A percentile compares a stretch with the other conserved stretches of the same genome.
phyloP scores from a whole-genome alignment of 2,329 filamentous ascomycete genomes.

The Huntiella omanensis region DNA sequence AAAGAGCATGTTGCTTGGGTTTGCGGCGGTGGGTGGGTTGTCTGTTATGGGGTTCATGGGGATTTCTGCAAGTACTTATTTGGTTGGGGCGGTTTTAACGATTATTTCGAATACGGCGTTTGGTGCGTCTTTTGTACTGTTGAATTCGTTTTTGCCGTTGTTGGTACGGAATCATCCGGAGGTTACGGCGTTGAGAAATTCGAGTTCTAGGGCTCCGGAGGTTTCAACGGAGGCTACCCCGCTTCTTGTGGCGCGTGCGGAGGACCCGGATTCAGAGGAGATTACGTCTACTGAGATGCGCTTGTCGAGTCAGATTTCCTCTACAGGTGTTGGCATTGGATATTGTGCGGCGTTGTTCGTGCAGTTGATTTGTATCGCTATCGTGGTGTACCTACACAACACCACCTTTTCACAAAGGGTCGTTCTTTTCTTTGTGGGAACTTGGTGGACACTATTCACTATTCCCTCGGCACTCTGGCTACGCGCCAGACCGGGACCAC shows the following conservation, averaged over 20 bases:
- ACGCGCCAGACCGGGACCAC: conserved; percentile 72
- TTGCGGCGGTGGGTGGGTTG: conserved; percentile 63
- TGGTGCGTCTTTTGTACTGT: conserved; percentile 80
- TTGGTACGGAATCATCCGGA: conserved; percentile 70
- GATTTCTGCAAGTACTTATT: conserved; percentile 53
- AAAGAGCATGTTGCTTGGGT: conserved; percentile 71
- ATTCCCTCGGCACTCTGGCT: conserved; percentile 78
- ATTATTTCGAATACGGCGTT: conserved; percentile 88
- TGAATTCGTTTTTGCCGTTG: conserved; percentile 88
- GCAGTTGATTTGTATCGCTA: conserved; percentile 61
- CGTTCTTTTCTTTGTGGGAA: conserved; percentile 68
- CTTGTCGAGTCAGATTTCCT: conserved; percentile 78
- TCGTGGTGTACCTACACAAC: conserved; percentile 54
- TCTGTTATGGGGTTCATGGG: conserved; percentile 80
- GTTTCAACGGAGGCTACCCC: neutral
- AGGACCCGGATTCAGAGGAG: conserved; percentile 11
- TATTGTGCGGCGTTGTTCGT: conserved; percentile 75
- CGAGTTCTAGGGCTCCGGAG: neutral
- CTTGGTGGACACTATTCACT: conserved; percentile 88
- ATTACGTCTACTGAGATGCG: conserved; percentile 39
- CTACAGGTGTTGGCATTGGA: conserved; percentile 81
- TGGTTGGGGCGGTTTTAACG: conserved; percentile 66
- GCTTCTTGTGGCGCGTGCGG: neutral
- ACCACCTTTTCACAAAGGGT: conserved; percentile 73
- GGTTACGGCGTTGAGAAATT: conserved; percentile 5